A percentile compares a stretch with the other conserved stretches of the same genome.
These are phyloP conservation scores for Colletotrichum incanum DNA, from an alignment of 2,329 filamentous ascomycete genomes.

Conservation along the genomic window DNA sequence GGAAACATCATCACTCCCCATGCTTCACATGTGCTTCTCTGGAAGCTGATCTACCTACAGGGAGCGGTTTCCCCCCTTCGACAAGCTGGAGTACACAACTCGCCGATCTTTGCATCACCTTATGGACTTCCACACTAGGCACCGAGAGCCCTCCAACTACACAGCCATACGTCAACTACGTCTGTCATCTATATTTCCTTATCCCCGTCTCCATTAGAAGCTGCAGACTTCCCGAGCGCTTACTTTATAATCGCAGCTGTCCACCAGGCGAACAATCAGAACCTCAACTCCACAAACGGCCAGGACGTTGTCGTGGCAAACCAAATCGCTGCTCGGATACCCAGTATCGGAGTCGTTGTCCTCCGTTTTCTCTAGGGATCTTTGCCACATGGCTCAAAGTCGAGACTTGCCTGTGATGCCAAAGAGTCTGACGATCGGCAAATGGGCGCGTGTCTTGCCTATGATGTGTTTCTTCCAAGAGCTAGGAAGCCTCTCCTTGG, in stretches of 20 bases:
- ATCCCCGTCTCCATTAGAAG: background rate
- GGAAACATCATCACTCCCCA: background rate
- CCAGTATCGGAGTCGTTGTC: background rate
- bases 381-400: background rate
- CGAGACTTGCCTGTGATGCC: background rate
- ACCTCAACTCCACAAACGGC: background rate
- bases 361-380: background rate
- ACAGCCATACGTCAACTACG: background rate
- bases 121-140: background rate
- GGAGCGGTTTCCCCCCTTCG: background rate
- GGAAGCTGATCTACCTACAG: background rate
- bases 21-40: background rate
- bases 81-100: background rate
- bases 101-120: background rate
- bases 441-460: background rate
- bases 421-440: background rate
- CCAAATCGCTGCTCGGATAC: background rate
- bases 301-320: background rate
- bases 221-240: background rate
- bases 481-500: slow-evolving; percentile 12
- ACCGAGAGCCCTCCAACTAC: background rate
- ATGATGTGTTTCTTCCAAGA: background rate
- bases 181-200: background rate
- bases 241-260: background rate
- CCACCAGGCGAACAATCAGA: background rate